These are phyloP conservation scores for Globisporangium middletonii DNA, from an alignment of 352 stramenopile genomes.

Conservation along the genomic window DNA sequence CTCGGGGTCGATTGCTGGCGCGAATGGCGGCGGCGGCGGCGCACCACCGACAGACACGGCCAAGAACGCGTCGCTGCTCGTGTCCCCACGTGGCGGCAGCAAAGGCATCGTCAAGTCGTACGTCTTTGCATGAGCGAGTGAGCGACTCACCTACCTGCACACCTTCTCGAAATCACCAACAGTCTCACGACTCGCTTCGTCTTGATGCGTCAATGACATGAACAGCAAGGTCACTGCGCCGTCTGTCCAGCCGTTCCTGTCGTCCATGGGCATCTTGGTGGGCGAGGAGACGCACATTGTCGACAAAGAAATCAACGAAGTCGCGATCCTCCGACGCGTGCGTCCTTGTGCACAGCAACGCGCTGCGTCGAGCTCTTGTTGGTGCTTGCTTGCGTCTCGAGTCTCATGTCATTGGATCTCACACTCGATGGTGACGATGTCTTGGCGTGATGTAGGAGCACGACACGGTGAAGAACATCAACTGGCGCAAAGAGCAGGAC, in stretches of 20 bases:
- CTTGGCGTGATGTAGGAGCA: constrained; percentile 31
- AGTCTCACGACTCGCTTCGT: neutral
- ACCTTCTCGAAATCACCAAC: too few species aligned
- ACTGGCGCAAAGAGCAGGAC: constrained; percentile 63
- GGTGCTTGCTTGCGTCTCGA: neutral
- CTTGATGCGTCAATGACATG: neutral
- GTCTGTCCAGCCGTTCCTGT: constrained; percentile 67
- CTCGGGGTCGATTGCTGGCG: constrained; percentile 15
- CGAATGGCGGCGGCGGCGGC: constrained; percentile 1
- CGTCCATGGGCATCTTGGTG: constrained; percentile 63
- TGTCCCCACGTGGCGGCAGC: constrained; percentile 23
- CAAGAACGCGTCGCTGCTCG: constrained; percentile 24
- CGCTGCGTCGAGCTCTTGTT: too few species aligned
- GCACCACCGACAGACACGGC: constrained; percentile 11
- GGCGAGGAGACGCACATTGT: constrained; percentile 76
- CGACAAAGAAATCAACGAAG: constrained; percentile 75
- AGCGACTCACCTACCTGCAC: too few species aligned
- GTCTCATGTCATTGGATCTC: neutral
- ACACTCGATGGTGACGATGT: neutral
- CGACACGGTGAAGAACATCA: constrained; percentile 58
- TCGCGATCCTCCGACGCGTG: constrained; percentile 56
- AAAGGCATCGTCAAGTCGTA: constrained; percentile 43
- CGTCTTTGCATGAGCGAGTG: neutral
- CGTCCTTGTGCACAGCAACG: neutral
- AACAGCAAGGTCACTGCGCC: constrained; percentile 54